Evolutionary conservation across 2,329 filamentous ascomycete species (phyloP).

Genomic region (Monilinia laxa): DNA sequence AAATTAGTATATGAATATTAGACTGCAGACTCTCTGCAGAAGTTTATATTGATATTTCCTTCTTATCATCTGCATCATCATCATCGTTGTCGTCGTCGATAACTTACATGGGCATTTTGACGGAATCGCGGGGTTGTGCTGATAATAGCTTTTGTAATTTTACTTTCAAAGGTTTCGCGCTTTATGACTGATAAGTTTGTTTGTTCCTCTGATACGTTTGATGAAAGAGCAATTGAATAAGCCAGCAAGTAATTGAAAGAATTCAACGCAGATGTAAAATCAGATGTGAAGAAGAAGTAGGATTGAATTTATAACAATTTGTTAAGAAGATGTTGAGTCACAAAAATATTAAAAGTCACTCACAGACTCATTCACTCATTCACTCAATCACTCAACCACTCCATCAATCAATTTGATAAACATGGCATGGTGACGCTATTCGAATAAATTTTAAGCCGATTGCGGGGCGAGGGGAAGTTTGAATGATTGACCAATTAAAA

Average conservation of each 20-base stretch:
- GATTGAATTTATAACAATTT: neutral
- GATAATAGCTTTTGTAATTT: neutral
- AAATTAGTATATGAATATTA: neutral
- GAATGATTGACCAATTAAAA: neutral
- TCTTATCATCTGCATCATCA: neutral
- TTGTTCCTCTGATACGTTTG: neutral
- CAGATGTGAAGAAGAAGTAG: neutral
- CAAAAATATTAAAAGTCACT: neutral
- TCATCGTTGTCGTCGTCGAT: neutral
- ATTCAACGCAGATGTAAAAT: neutral
- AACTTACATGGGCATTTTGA: conserved; percentile 33
- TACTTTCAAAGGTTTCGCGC: neutral
- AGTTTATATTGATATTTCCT: neutral
- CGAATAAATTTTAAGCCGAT: conserved; percentile 4
- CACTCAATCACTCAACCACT: neutral
- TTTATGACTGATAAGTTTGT: conserved; percentile 1
- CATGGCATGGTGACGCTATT: too few species aligned
- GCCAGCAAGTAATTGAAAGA: neutral
- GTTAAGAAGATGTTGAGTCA: conserved; percentile 9
- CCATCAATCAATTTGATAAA: too few species aligned
- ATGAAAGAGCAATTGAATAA: neutral
- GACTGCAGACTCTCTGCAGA: neutral
- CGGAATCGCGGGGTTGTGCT: conserved; percentile 8
- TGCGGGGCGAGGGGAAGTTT: conserved; percentile 18
- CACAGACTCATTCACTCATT: neutral